Evolutionary conservation across 2,329 filamentous ascomycete species (phyloP).

Genomic region (Fusarium sp.): DNA sequence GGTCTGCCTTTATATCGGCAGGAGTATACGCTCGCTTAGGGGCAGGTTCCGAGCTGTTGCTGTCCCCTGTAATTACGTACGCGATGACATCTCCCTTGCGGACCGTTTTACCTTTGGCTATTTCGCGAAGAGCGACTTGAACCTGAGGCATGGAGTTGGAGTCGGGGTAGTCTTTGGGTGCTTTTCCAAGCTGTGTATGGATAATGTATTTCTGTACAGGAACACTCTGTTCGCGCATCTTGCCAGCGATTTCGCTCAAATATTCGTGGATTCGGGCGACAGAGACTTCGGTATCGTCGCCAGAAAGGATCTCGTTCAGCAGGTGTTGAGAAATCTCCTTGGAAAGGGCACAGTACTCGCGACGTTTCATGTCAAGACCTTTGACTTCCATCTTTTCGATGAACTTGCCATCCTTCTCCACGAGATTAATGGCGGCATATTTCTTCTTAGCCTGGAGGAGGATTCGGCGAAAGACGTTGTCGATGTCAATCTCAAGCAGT

Average conservation of each 20-base stretch:
- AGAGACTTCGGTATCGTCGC: slow-evolving; percentile 88
- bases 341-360: slow-evolving; percentile 95
- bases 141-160: slow-evolving; percentile 96
- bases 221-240: slow-evolving; percentile 85
- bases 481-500: slow-evolving; percentile 96
- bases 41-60: slow-evolving; percentile 72
- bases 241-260: slow-evolving; percentile 81
- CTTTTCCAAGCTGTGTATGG: slow-evolving; percentile 96
- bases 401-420: slow-evolving; percentile 88
- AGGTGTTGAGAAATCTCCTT: slow-evolving; percentile 94
- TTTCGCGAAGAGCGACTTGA: slow-evolving; percentile 90
- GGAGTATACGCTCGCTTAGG: slow-evolving; percentile 91
- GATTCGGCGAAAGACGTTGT: slow-evolving; percentile 94
- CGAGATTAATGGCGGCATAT: slow-evolving; percentile 95
- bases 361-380: slow-evolving; percentile 95
- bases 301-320: slow-evolving; percentile 93
- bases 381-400: slow-evolving; percentile 97
- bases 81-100: slow-evolving; percentile 96
- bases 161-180: slow-evolving; percentile 93
- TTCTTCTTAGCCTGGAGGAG: slow-evolving; percentile 98
- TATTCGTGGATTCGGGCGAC: slow-evolving; percentile 94
- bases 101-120: slow-evolving; percentile 86
- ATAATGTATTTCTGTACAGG: slow-evolving; percentile 93
- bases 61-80: slow-evolving; percentile 88
- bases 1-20: slow-evolving; percentile 82